phyloP scores from a whole-genome alignment of 768 basidiomycete genomes.

The Amanita phalloides region DNA sequence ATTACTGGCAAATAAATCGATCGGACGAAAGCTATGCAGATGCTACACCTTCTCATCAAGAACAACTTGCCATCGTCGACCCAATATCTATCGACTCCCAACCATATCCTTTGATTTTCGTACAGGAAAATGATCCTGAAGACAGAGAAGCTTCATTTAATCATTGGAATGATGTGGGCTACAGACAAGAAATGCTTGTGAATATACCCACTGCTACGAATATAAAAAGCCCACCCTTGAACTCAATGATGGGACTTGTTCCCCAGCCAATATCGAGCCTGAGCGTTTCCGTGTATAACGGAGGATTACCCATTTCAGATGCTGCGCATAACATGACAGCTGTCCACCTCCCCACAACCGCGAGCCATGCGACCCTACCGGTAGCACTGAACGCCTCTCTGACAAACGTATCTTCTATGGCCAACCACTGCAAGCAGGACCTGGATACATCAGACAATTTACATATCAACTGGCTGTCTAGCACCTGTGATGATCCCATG shows the following conservation, averaged over 20 bases:
- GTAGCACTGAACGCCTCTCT: neutral
- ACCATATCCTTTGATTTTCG: neutral
- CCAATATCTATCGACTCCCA: neutral
- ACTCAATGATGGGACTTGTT: too few species aligned
- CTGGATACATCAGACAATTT: neutral
- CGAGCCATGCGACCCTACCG: too few species aligned
- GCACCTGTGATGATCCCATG: neutral
- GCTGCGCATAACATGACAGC: neutral
- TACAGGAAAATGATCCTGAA: neutral
- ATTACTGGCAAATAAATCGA: neutral
- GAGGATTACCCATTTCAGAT: neutral
- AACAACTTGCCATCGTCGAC: neutral
- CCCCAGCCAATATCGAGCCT: neutral
- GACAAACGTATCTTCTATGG: neutral
- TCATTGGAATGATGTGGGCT: neutral
- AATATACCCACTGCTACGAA: neutral
- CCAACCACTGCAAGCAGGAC: neutral
- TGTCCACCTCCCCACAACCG: too few species aligned
- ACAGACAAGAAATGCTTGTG: neutral
- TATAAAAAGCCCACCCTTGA: neutral
- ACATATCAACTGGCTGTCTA: neutral
- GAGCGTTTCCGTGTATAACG: neutral
- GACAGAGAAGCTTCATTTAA: neutral
- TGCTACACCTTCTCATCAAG: neutral
- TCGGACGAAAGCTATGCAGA: neutral